These are phyloP conservation scores for Firmiana major DNA, from an alignment of 345 rosid genomes.

Conservation along the genomic window DNA sequence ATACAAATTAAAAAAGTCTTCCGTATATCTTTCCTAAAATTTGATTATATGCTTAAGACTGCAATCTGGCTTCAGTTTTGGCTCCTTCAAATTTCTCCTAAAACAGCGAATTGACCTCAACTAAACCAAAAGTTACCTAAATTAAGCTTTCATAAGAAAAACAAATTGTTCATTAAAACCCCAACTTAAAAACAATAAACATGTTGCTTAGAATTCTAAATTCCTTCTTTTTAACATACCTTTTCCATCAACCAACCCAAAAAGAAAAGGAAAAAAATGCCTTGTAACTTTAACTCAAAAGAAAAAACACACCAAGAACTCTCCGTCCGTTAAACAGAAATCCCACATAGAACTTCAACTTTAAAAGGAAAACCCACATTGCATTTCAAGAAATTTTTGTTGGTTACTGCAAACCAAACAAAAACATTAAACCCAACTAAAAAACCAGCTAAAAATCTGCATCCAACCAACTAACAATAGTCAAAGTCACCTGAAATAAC, in stretches of 20 bases:
- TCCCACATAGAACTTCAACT: neutral
- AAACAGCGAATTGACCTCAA: neutral
- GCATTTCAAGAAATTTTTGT: neutral
- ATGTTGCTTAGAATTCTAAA: neutral
- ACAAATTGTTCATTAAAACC: neutral
- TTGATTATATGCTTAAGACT: neutral
- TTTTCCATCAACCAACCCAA: constrained; percentile 3
- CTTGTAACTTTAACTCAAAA: neutral
- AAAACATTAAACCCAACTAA: constrained; percentile 9
- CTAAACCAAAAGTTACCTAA: neutral
- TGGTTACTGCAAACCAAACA: constrained; percentile 16
- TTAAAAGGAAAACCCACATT: neutral
- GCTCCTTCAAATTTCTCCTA: neutral
- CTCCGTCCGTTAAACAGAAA: constrained; percentile 1
- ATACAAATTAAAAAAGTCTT: neutral
- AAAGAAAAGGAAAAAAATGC: neutral
- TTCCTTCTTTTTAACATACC: neutral
- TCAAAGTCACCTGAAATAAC: constrained; percentile 20
- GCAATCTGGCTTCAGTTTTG: neutral
- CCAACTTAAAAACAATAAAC: neutral
- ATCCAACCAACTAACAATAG: constrained; percentile 17
- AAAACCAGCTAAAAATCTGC: neutral
- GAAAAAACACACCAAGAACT: neutral
- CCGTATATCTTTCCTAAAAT: neutral
- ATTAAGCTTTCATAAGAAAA: neutral